Evolutionary conservation across 176 grass and related monocot genomes (phyloP), one percentile per base, ranked within the genome.

Genomic region (Aegilops bicornis): DNA sequence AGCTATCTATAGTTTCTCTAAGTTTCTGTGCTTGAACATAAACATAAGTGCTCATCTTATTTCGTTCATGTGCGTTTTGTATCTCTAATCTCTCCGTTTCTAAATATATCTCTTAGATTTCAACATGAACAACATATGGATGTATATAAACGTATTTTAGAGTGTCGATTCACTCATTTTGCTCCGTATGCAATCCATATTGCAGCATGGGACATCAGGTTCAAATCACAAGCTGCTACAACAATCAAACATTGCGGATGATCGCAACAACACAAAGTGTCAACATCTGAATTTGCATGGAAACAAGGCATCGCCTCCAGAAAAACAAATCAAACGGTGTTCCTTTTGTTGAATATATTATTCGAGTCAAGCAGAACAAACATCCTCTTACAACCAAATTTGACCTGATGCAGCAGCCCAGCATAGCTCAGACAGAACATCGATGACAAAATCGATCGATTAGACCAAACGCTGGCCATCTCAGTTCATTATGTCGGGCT

Each of bases 401-500:
- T 64, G 76, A 87, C 6, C 36, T 48, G 69, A 76, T 19, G 45
- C 88, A 68, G 48, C 64, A 16, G 7, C 76, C 76, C 19, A 67
- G 23, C 69, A 76, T 8, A 68, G 56, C 68, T 80, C 19, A 60
- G 33, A 86, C 35, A 75, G 25, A 83, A 15, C 73, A 73, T 19
- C 8, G 0, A 47, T 7, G 52, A 56, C 17, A 56, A 74, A 65
- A 79, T 22, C 14, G 14, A 66, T 87, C 66, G 56, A 58, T 33
- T n/a, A 69, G 16, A 60, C 25, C 4, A 52, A 71, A 30, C 24
- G 30, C 36, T 52, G 16, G 10, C 58, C 5, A 13, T 63, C 31
- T 91, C 82, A 91, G 82, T 77, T 88, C 10, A 63, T 59, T 54
- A 85, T 22, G n/a, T 91, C 76, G 10, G 90, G 78, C 78, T 86